Conservation (phyloP, 345 rosid genomes). For the Citrus medica region DNA sequence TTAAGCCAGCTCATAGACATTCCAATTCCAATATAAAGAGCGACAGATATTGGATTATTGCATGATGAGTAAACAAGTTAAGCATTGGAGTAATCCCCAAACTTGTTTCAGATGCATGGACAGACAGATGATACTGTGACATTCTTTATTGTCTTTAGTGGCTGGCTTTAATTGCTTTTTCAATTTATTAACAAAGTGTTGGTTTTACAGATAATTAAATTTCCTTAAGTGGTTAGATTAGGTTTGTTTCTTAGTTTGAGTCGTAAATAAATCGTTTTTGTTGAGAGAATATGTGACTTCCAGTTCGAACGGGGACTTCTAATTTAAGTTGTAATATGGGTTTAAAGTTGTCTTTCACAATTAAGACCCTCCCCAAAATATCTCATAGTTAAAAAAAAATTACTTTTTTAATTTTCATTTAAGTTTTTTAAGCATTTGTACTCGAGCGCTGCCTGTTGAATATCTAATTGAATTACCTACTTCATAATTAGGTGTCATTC, state of each 20-base stretch:
- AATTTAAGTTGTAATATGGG: rapidly evolving
- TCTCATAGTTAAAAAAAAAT: background rate
- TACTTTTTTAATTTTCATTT: slow-evolving; percentile 3
- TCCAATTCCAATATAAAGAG: slow-evolving; percentile 16
- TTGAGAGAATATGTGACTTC: rapidly evolving
- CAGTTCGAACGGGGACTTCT: too few relatives aligned
- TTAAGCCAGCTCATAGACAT: slow-evolving; percentile 5
- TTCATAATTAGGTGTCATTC: too few relatives aligned
- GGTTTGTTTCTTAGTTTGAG: too few relatives aligned
- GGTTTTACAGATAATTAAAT: too few relatives aligned
- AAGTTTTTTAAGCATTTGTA: background rate
- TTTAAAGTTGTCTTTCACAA: too few relatives aligned
- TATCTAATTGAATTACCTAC: too few relatives aligned
- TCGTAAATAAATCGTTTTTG: rapidly evolving
- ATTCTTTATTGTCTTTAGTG: slow-evolving; percentile 26
- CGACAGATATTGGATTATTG: slow-evolving; percentile 8
- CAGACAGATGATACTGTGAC: slow-evolving; percentile 21
- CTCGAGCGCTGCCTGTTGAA: too few relatives aligned
- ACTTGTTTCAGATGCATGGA: background rate
- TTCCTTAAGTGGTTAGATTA: too few relatives aligned
- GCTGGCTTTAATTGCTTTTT: background rate
- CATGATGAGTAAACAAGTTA: background rate
- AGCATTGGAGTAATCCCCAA: slow-evolving; percentile 30
- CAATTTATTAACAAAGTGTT: background rate
- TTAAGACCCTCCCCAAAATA: too few relatives aligned